These are phyloP conservation scores for Polymyxa betae DNA, from an alignment of 208 protist species.

Conservation along the genomic window DNA sequence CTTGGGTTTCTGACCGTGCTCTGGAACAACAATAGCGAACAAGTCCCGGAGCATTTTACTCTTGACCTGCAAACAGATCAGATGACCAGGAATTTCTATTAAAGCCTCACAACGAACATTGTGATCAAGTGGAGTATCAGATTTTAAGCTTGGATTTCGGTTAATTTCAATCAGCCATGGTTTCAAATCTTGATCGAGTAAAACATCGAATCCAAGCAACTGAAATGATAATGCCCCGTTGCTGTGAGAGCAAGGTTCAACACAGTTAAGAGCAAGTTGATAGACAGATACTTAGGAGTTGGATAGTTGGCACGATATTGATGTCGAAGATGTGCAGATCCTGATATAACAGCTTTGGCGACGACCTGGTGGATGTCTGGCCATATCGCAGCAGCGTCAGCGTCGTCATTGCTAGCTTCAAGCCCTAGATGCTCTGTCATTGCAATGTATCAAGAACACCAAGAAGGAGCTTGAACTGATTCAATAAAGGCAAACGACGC, in stretches of 20 bases:
- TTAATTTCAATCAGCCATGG: conserved; percentile 59
- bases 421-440: not conserved
- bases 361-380: not conserved
- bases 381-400: not conserved
- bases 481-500: no score
- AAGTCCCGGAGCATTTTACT: not conserved
- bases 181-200: conserved; percentile 60
- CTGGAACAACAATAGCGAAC: not conserved
- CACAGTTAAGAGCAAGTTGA: not conserved
- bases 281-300: not conserved
- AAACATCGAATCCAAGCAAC: conserved; percentile 63
- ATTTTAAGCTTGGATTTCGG: conserved; percentile 35
- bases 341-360: conserved; percentile 22
- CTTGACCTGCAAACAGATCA: no score
- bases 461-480: no score
- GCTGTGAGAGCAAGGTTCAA: not conserved
- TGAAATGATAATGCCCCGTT: conserved; percentile 57
- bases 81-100: no score
- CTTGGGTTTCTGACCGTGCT: not conserved
- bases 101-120: no score
- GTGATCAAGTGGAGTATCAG: conserved; percentile 3
- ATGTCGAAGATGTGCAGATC: not conserved
- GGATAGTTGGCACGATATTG: not conserved
- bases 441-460: no score
- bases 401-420: not conserved